Evolutionary conservation across 2,329 filamentous ascomycete species (phyloP).

Genomic region (Aspergillus sp.): DNA sequence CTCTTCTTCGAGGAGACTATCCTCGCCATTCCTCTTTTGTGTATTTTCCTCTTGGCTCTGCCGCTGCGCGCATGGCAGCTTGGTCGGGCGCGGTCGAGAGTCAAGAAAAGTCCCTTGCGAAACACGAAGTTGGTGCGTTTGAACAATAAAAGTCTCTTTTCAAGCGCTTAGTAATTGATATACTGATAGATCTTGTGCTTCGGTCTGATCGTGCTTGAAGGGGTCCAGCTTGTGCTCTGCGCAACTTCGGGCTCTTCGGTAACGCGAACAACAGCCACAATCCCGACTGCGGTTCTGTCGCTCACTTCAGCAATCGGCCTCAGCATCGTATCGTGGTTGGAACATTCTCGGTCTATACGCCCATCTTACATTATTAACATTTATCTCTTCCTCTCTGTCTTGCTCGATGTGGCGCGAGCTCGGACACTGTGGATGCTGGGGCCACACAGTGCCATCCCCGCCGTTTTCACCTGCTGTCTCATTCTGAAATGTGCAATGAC

Average conservation of each 20-base stretch:
- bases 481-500: background rate
- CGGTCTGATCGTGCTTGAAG: background rate
- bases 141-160: background rate
- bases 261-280: background rate
- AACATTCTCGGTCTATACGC: background rate
- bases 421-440: background rate
- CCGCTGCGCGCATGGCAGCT: background rate
- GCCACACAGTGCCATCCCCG: background rate
- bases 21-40: background rate
- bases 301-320: background rate
- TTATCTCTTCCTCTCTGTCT: background rate
- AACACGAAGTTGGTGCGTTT: background rate
- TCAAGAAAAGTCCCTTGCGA: background rate
- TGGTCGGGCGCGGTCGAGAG: background rate
- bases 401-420: background rate
- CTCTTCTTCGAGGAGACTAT: background rate
- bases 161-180: background rate
- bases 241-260: background rate
- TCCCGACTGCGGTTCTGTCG: background rate
- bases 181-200: background rate
- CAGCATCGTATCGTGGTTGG: background rate
- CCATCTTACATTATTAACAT: background rate
- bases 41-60: background rate
- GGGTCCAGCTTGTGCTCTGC: background rate
- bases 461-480: background rate